phyloP scores from a whole-genome alignment of 768 basidiomycete species.

The Leccinum subtestaceum region DNA sequence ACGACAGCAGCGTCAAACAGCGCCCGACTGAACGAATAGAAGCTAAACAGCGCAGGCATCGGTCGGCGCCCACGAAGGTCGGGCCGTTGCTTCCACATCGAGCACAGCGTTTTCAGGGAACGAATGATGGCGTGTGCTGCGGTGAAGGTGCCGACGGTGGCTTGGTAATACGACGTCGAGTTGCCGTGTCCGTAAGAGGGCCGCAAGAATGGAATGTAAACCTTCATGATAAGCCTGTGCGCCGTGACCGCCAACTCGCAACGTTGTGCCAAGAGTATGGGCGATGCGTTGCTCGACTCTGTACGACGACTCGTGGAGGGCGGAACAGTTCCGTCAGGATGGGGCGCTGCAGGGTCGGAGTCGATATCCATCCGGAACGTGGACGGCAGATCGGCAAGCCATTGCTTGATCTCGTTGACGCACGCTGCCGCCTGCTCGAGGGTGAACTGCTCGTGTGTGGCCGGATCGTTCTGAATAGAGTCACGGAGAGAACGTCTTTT shows the following conservation, averaged over 20 bases:
- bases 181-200: conserved; percentile 27
- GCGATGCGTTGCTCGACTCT: conserved; percentile 26
- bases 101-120: conserved; percentile 44
- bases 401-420: conserved; percentile 55
- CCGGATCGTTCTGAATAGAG: conserved; percentile 30
- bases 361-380: conserved; percentile 44
- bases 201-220: conserved; percentile 66
- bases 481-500: conserved; percentile 50
- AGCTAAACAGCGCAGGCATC: conserved; percentile 48
- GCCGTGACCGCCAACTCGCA: conserved; percentile 61
- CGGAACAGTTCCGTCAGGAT: conserved; percentile 5
- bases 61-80: conserved; percentile 33
- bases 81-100: conserved; percentile 37
- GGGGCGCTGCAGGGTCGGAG: conserved; percentile 24
- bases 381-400: conserved; percentile 50
- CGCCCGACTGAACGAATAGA: conserved; percentile 58
- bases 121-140: conserved; percentile 66
- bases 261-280: conserved; percentile 46
- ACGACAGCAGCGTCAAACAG: conserved; percentile 66
- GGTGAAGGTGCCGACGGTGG: conserved; percentile 54
- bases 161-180: conserved; percentile 44
- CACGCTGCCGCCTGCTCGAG: conserved; percentile 61
- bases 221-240: conserved; percentile 57
- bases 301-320: conserved; percentile 9
- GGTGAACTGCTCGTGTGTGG: conserved; percentile 37